Conservation (phyloP, 805 yeast species). For the Wickerhamiella sorbophila region DNA sequence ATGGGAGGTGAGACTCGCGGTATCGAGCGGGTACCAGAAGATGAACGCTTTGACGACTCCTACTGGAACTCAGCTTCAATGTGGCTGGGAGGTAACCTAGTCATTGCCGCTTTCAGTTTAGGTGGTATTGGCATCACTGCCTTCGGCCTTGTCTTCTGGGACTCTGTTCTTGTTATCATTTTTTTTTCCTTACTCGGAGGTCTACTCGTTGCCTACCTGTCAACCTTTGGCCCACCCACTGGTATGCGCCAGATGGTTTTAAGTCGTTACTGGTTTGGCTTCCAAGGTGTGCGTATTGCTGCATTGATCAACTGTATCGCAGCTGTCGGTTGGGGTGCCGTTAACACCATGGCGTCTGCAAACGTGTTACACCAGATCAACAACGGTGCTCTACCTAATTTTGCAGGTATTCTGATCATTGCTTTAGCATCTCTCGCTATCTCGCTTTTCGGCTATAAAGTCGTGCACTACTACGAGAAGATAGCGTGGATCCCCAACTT, state of each 20-base stretch:
- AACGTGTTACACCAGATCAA: conserved; percentile 69
- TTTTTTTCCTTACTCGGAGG: conserved; percentile 65
- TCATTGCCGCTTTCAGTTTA: conserved; percentile 64
- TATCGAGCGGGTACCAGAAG: conserved; percentile 67
- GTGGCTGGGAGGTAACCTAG: conserved; percentile 89
- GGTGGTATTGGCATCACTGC: conserved; percentile 59
- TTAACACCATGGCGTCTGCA: conserved; percentile 80
- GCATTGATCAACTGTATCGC: conserved; percentile 67
- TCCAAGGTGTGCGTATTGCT: conserved; percentile 58
- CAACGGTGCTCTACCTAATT: conserved; percentile 53
- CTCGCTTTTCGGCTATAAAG: conserved; percentile 68
- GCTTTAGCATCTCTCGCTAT: conserved; percentile 51
- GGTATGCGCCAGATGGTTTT: conserved; percentile 83
- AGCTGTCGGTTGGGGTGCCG: conserved; percentile 93
- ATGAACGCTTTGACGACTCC: conserved; percentile 56
- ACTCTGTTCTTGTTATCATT: conserved; percentile 47
- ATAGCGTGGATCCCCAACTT: conserved; percentile 80
- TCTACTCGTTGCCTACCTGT: conserved; percentile 66
- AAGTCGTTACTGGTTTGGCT: conserved; percentile 66
- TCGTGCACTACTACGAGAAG: conserved; percentile 70
- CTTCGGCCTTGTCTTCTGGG: conserved; percentile 61
- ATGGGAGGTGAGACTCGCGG: conserved; percentile 47
- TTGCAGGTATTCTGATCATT: conserved; percentile 79
- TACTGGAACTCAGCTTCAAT: conserved; percentile 60
- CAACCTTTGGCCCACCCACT: conserved; percentile 66